Percentiles rank a stretch among this genome's conserved stretches.
phyloP scores from a whole-genome alignment of 306 rosid genomes.

The Mimosa bimucronata region DNA sequence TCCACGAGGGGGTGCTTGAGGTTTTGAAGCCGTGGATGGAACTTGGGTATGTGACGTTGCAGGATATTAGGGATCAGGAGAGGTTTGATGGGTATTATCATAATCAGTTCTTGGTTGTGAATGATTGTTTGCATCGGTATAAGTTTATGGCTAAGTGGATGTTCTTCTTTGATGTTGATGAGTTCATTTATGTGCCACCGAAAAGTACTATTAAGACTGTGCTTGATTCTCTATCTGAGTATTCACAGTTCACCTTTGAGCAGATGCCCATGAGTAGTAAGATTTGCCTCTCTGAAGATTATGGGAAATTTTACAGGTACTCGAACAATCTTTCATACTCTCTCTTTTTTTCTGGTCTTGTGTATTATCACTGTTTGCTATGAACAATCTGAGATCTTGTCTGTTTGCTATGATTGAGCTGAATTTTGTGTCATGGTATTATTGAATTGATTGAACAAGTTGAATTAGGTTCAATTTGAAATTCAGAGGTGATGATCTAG shows the following conservation, averaged over 20 bases:
- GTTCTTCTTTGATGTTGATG: conserved; percentile 96
- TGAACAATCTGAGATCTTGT: conserved; percentile 3
- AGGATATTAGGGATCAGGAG: conserved; percentile 86
- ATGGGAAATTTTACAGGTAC: conserved; percentile 80
- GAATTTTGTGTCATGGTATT: conserved; percentile 17
- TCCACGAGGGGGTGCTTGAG: conserved; percentile 62
- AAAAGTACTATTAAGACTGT: conserved; percentile 74
- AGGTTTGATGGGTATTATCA: conserved; percentile 96
- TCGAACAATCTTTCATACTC: background rate
- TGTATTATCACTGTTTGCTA: background rate
- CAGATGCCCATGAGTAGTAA: conserved; percentile 92
- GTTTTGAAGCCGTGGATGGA: conserved; percentile 81
- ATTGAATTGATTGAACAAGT: conserved; percentile 14
- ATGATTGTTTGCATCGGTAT: conserved; percentile 86
- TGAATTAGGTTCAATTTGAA: conserved; percentile 7
- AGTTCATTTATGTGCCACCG: conserved; percentile 78
- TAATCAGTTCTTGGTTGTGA: conserved; percentile 96
- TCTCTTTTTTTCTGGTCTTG: background rate
- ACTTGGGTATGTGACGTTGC: conserved; percentile 78
- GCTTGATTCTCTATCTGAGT: conserved; percentile 74
- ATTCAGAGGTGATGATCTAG: background rate
- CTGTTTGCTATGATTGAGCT: background rate
- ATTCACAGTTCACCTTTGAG: conserved; percentile 80
- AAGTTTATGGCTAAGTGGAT: conserved; percentile 90
- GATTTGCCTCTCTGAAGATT: conserved; percentile 62